Evolutionary conservation across 139 green algal genomes (phyloP).

Genomic region (Micractinium sp.): DNA sequence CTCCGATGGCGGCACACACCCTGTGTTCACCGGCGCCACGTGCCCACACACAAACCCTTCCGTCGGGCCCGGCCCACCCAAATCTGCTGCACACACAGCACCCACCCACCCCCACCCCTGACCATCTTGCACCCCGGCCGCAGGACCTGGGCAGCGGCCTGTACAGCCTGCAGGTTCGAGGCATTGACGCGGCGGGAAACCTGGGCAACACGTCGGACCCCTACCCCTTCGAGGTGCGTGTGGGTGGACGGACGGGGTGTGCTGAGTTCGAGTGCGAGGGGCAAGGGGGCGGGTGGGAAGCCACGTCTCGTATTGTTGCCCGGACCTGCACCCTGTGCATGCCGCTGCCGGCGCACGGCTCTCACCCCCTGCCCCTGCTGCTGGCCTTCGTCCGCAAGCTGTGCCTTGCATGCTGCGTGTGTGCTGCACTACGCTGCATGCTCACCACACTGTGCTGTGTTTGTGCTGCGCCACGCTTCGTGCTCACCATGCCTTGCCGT

Average conservation of each 20-base stretch:
- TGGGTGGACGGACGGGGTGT: not conserved
- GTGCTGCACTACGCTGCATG: not conserved
- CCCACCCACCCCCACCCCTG: not conserved
- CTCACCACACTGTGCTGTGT: not conserved
- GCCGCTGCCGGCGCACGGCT: too few relatives aligned
- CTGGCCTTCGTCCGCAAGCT: too few relatives aligned
- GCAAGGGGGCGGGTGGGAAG: too few relatives aligned
- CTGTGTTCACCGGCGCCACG: too few relatives aligned
- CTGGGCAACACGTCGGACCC: slow-evolving; percentile 20
- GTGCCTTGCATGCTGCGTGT: not conserved
- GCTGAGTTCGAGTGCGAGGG: not conserved
- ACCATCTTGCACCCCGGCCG: not conserved
- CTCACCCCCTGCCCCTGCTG: too few relatives aligned
- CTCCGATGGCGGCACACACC: too few relatives aligned
- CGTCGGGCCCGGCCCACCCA: not conserved
- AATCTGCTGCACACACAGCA: not conserved
- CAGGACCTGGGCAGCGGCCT: slow-evolving; percentile 27
- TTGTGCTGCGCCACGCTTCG: not conserved
- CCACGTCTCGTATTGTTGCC: not conserved
- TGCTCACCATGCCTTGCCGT: not conserved
- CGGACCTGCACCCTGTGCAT: too few relatives aligned
- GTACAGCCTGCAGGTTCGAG: slow-evolving; percentile 44
- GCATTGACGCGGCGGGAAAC: slow-evolving; percentile 55
- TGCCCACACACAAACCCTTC: too few relatives aligned
- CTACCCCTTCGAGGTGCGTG: slow-evolving; percentile 34